These are phyloP conservation scores for Millerozyma miso DNA, from an alignment of 805 yeast genomes.

Conservation along the genomic window DNA sequence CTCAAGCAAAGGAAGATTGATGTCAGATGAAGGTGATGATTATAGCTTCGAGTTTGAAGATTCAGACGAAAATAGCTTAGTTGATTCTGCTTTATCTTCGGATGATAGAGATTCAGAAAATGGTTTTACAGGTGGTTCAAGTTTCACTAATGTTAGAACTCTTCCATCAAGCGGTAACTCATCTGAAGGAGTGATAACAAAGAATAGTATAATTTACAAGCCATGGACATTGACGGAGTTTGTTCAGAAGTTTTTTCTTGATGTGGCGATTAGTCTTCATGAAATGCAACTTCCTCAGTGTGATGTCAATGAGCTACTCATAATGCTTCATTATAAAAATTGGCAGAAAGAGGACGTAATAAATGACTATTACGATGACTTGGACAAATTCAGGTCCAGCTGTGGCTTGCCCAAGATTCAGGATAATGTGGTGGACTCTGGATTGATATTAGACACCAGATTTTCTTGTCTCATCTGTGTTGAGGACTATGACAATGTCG, in stretches of 20 bases:
- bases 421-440: constrained; percentile 19
- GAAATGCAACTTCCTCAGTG: constrained; percentile 24
- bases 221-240: constrained; percentile 25
- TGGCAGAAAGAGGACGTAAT: constrained; percentile 41
- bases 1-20: background rate
- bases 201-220: constrained; percentile 12
- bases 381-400: constrained; percentile 2
- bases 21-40: constrained; percentile 2
- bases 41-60: constrained; percentile 11
- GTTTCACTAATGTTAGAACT: background rate
- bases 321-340: constrained; percentile 32
- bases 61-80: constrained; percentile 2
- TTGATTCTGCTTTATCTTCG: constrained; percentile 11
- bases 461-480: constrained; percentile 71
- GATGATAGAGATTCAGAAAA: constrained; percentile 11
- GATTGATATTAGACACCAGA: constrained; percentile 7
- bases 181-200: background rate
- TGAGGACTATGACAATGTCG: constrained; percentile 38
- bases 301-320: constrained; percentile 25
- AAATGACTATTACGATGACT: constrained; percentile 31
- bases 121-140: background rate
- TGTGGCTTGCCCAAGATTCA: constrained; percentile 19
- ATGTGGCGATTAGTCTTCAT: constrained; percentile 17
- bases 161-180: background rate
- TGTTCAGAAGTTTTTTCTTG: constrained; percentile 20